Evolutionary conservation across 768 basidiomycete species (phyloP), one percentile per base, ranked within the genome.

Genomic region (Leucogyrophana mollusca): DNA sequence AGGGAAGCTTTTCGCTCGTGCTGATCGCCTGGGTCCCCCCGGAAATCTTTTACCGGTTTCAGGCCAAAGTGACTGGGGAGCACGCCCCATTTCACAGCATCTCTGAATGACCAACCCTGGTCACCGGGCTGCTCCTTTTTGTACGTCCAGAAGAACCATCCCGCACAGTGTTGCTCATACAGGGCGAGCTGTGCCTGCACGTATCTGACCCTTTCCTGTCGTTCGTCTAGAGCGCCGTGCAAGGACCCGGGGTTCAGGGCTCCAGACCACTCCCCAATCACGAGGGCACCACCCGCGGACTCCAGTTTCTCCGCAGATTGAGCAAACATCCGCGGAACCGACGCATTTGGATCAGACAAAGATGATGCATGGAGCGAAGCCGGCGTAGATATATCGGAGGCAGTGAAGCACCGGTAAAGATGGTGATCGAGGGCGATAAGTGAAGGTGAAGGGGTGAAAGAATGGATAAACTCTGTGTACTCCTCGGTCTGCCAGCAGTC

Each of bases 81-180:
- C 4, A 86, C 78, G 6, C 82, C 83, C 3, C 72, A 73, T 20
- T 70, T 71, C 1, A 79, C 75, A 0, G 85, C 83, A 61, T 90
- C 83, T 47, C 74, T 70, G 30, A 85, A 77, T 22, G 79, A 79
- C 90, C 90, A 91, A 1, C 89, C 89, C 4, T 68, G 74, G 66
- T 92, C 90, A 45, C 82, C 81, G 3, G 60, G 62, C 4, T 67
- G 59, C 40, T 81, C 74, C 62, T 90, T 89, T 71, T 83, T 90
- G 58, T 81, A 85, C 30, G 87, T 90, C 90, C 90, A 90, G 60
- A 87, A 92, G 68, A 83, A 92, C 77, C 79, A 87, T 4, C 90
- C 90, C 0, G 77, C 80, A 48, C 87, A 85, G 27, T 66, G 54
- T 37, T 65, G 60, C 46, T 90, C 87, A 49, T 78, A 91, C 32